These are phyloP conservation scores for Zymoseptoria tritici DNA, from an alignment of 2,329 filamentous ascomycete species.

Conservation along the genomic window DNA sequence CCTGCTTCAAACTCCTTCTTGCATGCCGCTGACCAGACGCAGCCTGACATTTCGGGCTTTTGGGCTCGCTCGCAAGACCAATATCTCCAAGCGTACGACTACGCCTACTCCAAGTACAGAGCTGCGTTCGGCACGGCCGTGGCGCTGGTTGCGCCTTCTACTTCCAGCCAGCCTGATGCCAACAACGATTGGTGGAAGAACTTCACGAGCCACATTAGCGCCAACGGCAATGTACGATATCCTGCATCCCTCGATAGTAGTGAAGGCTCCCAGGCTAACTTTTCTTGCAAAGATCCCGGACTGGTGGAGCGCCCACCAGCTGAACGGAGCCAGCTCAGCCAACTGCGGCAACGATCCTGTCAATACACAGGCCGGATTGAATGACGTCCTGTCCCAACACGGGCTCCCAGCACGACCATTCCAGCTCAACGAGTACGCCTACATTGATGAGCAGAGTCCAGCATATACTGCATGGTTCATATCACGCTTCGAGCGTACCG, in stretches of 20 bases:
- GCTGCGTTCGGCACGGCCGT: not conserved
- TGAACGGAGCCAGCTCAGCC: not conserved
- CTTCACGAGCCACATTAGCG: constrained; percentile 1
- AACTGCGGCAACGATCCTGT: constrained; percentile 1
- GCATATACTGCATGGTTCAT: constrained; percentile 1
- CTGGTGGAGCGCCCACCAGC: not conserved
- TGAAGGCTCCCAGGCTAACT: not conserved
- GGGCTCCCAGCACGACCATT: not conserved
- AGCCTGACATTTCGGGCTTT: not conserved
- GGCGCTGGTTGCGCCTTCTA: not conserved
- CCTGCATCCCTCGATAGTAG: not conserved
- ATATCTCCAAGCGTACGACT: not conserved
- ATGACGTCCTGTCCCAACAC: not conserved
- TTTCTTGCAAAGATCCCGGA: not conserved
- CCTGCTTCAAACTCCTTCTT: not conserved
- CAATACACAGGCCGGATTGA: not conserved
- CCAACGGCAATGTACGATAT: not conserved
- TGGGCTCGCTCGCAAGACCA: constrained; percentile 1
- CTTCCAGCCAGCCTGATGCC: not conserved
- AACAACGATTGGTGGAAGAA: not conserved
- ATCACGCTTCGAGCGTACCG: not conserved
- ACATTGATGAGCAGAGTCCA: not conserved
- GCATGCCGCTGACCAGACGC: not conserved
- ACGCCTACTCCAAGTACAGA: not conserved
- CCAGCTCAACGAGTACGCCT: not conserved